Conservation (phyloP, 768 basidiomycete species). For the Collybia sp. region DNA sequence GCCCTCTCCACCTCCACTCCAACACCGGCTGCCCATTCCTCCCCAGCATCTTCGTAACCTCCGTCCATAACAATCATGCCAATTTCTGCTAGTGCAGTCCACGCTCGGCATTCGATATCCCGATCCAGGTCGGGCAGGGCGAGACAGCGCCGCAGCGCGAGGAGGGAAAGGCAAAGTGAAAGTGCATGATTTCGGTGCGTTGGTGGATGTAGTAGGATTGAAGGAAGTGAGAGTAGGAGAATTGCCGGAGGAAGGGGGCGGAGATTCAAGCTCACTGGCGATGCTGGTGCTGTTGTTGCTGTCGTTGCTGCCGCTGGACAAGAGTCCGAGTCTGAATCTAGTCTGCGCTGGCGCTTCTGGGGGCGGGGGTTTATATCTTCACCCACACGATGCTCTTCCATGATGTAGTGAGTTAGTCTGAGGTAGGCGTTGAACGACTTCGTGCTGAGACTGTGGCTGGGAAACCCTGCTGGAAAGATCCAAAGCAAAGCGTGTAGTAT, state of each 20-base stretch:
- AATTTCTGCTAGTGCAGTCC: slow-evolving; percentile 65
- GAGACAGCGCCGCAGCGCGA: slow-evolving; percentile 55
- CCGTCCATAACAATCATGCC: slow-evolving; percentile 53
- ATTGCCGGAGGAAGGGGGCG: slow-evolving; percentile 27
- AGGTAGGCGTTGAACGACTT: too few species aligned
- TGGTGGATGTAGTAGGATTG: slow-evolving; percentile 59
- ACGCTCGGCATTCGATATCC: slow-evolving; percentile 65
- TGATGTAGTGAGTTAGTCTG: too few species aligned
- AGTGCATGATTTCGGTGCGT: slow-evolving; percentile 49
- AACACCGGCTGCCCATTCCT: slow-evolving; percentile 44
- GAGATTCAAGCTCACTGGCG: not conserved
- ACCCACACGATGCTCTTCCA: too few species aligned
- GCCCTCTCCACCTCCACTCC: slow-evolving; percentile 64
- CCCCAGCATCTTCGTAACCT: slow-evolving; percentile 30
- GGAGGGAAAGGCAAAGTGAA: slow-evolving; percentile 51
- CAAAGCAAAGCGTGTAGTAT: too few species aligned
- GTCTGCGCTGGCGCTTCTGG: slow-evolving; percentile 24
- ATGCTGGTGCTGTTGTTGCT: slow-evolving; percentile 1
- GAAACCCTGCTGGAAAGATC: too few species aligned
- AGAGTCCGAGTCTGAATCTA: not conserved
- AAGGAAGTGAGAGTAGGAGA: slow-evolving; percentile 60
- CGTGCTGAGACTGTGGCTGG: too few species aligned
- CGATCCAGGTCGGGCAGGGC: slow-evolving; percentile 42
- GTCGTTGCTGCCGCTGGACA: not conserved
- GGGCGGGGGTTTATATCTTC: slow-evolving; percentile 25